Evolutionary conservation across 331 rosid species (phyloP).

Genomic region (Malus hybrid): DNA sequence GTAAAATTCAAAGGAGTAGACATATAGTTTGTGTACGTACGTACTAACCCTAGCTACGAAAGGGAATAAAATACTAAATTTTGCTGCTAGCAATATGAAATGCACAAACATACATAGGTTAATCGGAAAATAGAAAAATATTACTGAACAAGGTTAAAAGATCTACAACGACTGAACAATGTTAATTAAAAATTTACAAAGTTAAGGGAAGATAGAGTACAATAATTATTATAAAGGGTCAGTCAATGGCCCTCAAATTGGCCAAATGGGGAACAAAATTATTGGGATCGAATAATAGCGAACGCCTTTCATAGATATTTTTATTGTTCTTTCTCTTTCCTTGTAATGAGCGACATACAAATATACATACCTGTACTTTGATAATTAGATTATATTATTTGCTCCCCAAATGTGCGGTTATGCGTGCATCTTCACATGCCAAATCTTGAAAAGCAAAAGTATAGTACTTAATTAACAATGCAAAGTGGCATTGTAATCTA

Average conservation of each 20-base stretch:
- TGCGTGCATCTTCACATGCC: neutral
- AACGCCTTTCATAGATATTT: conserved; percentile 1
- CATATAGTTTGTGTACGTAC: neutral
- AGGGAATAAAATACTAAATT: no score
- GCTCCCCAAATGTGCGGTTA: neutral
- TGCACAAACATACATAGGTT: neutral
- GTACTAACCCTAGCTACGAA: neutral
- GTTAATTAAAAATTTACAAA: neutral
- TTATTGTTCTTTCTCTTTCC: neutral
- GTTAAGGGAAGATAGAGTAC: neutral
- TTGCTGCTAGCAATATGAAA: neutral
- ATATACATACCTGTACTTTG: neutral
- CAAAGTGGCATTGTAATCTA: neutral
- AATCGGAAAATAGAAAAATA: neutral
- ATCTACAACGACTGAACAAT: neutral
- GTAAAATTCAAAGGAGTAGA: neutral
- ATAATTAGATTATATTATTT: neutral
- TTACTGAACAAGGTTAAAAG: neutral
- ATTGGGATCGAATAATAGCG: conserved; percentile 21
- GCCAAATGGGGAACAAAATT: conserved; percentile 21
- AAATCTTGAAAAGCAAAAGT: neutral
- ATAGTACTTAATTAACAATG: neutral
- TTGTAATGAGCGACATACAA: neutral
- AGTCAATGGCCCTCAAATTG: conserved; percentile 13
- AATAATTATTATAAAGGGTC: neutral